A percentile compares a stretch with the other conserved stretches of the same genome.
Evolutionary conservation across 805 yeast species (phyloP).

Genomic region (Ogataea paradorogensis): DNA sequence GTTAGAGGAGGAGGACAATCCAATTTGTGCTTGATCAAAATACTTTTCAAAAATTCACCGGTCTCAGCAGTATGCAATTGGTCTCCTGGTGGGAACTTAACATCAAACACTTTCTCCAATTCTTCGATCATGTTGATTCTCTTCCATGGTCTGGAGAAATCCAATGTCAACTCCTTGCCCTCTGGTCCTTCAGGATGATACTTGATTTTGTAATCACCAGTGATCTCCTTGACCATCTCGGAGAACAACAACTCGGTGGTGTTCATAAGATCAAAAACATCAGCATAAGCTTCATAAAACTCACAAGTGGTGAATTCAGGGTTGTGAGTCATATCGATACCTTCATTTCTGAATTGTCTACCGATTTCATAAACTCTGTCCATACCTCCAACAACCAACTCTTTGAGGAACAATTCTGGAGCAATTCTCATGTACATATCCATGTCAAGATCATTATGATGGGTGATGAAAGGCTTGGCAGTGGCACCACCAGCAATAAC

Average conservation of each 20-base stretch:
- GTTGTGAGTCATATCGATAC: slow-evolving; percentile 97
- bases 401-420: slow-evolving; percentile 94
- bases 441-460: slow-evolving; percentile 94
- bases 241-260: slow-evolving; percentile 90
- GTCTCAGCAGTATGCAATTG: slow-evolving; percentile 92
- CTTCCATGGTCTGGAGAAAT: slow-evolving; percentile 97
- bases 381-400: slow-evolving; percentile 96
- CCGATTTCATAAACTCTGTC: slow-evolving; percentile 98
- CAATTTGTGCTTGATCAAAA: slow-evolving; percentile 73
- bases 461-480: slow-evolving; percentile 96
- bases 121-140: slow-evolving; percentile 97
- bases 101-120: slow-evolving; percentile 80
- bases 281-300: slow-evolving; percentile 97
- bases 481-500: slow-evolving; percentile 99
- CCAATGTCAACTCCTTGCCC: slow-evolving; percentile 72
- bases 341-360: slow-evolving; percentile 98
- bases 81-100: slow-evolving; percentile 94
- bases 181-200: slow-evolving; percentile 96
- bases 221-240: slow-evolving; percentile 95
- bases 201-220: slow-evolving; percentile 79
- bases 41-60: slow-evolving; percentile 79
- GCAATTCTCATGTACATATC: slow-evolving; percentile 98
- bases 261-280: slow-evolving; percentile 92
- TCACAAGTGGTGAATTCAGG: slow-evolving; percentile 99
- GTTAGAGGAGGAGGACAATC: slow-evolving; percentile 90